phyloP scores from a whole-genome alignment of 768 basidiomycete genomes.

The Polyporus arcularius region DNA sequence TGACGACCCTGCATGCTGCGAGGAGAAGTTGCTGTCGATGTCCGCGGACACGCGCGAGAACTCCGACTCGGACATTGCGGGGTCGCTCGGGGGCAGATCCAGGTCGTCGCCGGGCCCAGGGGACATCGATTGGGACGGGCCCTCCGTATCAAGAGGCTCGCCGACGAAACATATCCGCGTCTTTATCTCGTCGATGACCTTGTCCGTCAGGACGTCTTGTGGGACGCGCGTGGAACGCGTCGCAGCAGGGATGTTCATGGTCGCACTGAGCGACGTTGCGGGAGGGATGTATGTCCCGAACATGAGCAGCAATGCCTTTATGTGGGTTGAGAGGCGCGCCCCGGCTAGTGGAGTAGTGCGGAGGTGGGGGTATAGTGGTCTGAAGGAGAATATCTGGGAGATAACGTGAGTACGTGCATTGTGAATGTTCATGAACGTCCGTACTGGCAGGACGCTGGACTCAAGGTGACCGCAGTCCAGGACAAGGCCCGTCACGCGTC shows the following conservation, averaged over 20 bases:
- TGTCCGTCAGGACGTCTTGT: slow-evolving; percentile 75
- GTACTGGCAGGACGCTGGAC: slow-evolving; percentile 82
- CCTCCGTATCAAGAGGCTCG: slow-evolving; percentile 44
- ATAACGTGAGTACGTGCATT: background rate
- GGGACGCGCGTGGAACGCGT: slow-evolving; percentile 71
- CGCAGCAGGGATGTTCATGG: slow-evolving; percentile 61
- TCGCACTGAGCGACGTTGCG: slow-evolving; percentile 65
- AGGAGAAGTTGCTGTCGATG: slow-evolving; percentile 49
- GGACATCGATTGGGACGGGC: slow-evolving; percentile 23
- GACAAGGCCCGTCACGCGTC: slow-evolving; percentile 91
- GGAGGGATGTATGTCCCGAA: slow-evolving; percentile 88
- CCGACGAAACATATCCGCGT: slow-evolving; percentile 90
- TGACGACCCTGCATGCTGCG: slow-evolving; percentile 52
- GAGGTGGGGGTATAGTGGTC: slow-evolving; percentile 83
- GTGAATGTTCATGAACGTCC: slow-evolving; percentile 28
- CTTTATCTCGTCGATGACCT: slow-evolving; percentile 87
- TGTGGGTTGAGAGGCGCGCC: slow-evolving; percentile 72
- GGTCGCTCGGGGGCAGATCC: slow-evolving; percentile 52
- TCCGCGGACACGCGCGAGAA: slow-evolving; percentile 53
- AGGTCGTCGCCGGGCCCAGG: slow-evolving; percentile 39
- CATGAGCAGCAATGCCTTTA: slow-evolving; percentile 77
- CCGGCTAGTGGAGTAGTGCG: slow-evolving; percentile 89
- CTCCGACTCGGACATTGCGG: slow-evolving; percentile 67
- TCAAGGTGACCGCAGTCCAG: slow-evolving; percentile 93
- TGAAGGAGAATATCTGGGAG: slow-evolving; percentile 80